Conservation (phyloP, 2,329 filamentous ascomycete genomes). For the Tricladium varicosporioides region DNA sequence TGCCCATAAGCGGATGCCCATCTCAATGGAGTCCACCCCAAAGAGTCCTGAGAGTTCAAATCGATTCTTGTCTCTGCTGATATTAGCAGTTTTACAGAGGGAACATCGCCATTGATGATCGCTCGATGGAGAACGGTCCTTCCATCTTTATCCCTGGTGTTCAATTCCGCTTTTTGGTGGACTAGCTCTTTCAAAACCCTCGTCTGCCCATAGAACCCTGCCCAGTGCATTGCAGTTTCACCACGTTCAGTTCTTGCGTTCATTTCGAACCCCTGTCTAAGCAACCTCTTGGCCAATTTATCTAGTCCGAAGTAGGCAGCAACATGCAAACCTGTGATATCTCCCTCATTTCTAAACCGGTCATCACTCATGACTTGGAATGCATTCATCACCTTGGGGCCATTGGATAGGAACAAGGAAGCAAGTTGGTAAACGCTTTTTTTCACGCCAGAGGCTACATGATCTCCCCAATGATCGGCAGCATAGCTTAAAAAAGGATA, state of each 20-base stretch:
- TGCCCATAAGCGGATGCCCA: slow-evolving; percentile 2
- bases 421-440: not conserved
- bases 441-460: not conserved
- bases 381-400: not conserved
- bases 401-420: slow-evolving; percentile 5
- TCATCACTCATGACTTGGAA: slow-evolving; percentile 2
- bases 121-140: slow-evolving; percentile 3
- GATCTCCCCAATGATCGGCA: not conserved
- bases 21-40: slow-evolving; percentile 3
- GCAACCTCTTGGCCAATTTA: not conserved
- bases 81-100: slow-evolving; percentile 1
- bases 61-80: not conserved
- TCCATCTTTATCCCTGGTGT: not conserved
- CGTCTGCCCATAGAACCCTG: not conserved
- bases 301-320: slow-evolving; percentile 9
- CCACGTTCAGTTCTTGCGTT: slow-evolving; percentile 3
- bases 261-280: not conserved
- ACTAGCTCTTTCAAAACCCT: slow-evolving; percentile 6
- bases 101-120: slow-evolving; percentile 3
- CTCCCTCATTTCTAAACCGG: not conserved
- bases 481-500: not conserved
- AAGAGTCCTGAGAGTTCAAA: slow-evolving; percentile 2
- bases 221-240: slow-evolving; percentile 10
- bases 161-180: slow-evolving; percentile 4
- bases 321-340: slow-evolving; percentile 4